These are phyloP conservation scores for Tuber calosporum DNA, from an alignment of 495 filamentous ascomycete species.

Conservation along the genomic window DNA sequence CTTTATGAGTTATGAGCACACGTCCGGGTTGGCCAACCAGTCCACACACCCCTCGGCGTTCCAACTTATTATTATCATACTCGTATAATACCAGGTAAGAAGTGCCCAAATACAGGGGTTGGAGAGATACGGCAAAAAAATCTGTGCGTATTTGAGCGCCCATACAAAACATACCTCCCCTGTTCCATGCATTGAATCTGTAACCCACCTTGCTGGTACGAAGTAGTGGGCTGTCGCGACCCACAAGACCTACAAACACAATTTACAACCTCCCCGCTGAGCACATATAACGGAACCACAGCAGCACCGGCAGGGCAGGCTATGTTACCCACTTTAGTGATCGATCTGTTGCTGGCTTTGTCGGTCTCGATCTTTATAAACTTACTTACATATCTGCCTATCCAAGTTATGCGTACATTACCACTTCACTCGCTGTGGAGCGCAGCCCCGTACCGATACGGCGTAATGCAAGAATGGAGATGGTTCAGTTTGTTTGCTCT, in stretches of 20 bases:
- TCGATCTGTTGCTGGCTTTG: neutral
- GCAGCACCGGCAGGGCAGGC: neutral
- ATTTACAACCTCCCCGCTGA: neutral
- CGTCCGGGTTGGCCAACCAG: neutral
- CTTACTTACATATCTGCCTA: neutral
- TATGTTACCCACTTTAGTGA: neutral
- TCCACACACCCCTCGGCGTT: neutral
- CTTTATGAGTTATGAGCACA: conserved; percentile 1
- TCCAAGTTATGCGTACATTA: neutral
- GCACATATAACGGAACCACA: neutral
- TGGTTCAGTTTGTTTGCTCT: neutral
- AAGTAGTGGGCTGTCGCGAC: neutral
- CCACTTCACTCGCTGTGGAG: neutral
- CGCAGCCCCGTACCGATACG: neutral
- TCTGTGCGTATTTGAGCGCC: neutral
- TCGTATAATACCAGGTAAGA: neutral
- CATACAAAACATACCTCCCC: neutral
- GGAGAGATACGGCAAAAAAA: neutral
- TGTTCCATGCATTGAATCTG: neutral
- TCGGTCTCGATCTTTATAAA: neutral
- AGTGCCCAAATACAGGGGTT: neutral
- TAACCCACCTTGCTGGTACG: neutral
- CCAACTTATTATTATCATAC: neutral
- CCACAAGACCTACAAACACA: neutral
- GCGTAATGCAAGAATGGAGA: neutral